These are phyloP conservation scores for Saccharomyces hybrid DNA, from an alignment of 1,139 yeast species.

Conservation along the genomic window DNA sequence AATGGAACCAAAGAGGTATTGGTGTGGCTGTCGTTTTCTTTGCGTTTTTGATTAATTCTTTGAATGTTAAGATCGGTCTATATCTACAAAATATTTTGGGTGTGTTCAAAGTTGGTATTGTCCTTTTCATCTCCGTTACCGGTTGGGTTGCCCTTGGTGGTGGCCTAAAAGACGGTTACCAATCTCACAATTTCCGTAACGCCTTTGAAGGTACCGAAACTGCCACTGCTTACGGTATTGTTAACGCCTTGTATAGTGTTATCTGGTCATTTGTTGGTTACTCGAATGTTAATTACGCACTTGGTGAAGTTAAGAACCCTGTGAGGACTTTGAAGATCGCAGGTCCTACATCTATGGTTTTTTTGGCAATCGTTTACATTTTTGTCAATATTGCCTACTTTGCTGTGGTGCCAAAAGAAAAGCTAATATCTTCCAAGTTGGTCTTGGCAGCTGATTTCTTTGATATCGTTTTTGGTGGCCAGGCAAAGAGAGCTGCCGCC, in stretches of 20 bases:
- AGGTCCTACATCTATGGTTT: constrained; percentile 60
- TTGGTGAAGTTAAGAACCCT: constrained; percentile 71
- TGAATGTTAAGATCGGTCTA: constrained; percentile 58
- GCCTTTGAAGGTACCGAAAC: constrained; percentile 50
- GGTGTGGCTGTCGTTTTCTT: constrained; percentile 70
- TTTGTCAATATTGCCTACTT: constrained; percentile 66
- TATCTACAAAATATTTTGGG: constrained; percentile 64
- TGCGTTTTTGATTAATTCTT: constrained; percentile 58
- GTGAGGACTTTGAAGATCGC: constrained; percentile 59
- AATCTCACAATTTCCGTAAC: constrained; percentile 54
- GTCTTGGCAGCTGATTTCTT: constrained; percentile 70
- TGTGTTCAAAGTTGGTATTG: constrained; percentile 60
- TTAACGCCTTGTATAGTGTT: constrained; percentile 68
- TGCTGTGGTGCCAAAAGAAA: constrained; percentile 65
- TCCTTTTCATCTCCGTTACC: constrained; percentile 59
- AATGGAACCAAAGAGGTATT: constrained; percentile 71
- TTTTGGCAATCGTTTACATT: constrained; percentile 56
- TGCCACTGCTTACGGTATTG: constrained; percentile 71
- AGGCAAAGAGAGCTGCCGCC: constrained; percentile 58
- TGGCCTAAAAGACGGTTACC: constrained; percentile 45
- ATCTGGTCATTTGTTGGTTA: constrained; percentile 76
- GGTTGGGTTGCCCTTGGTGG: constrained; percentile 82
- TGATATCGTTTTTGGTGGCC: constrained; percentile 61
- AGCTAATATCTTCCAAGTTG: constrained; percentile 54
- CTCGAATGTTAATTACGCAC: constrained; percentile 73